Conservation (phyloP, 169 alveolate genomes). For the Plasmodium coatneyi region DNA sequence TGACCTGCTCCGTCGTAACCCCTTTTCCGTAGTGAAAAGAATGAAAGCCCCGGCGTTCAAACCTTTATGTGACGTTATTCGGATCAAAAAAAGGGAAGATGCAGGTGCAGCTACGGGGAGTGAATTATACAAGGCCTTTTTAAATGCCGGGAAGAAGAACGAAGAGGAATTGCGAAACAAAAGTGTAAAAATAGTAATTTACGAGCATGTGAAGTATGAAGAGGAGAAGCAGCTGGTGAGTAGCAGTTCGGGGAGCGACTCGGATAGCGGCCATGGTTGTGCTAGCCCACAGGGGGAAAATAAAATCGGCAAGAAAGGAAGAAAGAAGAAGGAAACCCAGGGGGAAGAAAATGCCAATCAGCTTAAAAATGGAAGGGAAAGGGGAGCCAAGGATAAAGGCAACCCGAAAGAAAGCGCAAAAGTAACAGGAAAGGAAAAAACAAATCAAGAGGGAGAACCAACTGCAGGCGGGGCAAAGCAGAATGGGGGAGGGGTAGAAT, state of each 20-base stretch:
- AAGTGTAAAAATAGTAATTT: slow-evolving; percentile 27
- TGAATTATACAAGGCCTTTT: slow-evolving; percentile 30
- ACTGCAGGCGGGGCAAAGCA: neutral
- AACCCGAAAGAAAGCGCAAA: neutral
- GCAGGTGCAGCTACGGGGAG: neutral
- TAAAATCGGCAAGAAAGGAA: neutral
- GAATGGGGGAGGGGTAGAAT: neutral
- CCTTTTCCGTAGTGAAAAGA: neutral
- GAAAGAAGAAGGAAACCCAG: neutral
- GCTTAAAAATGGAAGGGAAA: neutral
- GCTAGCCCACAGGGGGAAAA: neutral
- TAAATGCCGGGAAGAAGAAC: slow-evolving; percentile 10
- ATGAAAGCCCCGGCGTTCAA: slow-evolving; percentile 43
- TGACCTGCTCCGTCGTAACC: neutral
- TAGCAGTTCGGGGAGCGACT: neutral
- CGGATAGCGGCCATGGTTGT: neutral
- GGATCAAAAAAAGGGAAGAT: slow-evolving; percentile 42
- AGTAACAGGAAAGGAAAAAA: neutral
- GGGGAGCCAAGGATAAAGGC: neutral
- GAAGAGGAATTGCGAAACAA: neutral
- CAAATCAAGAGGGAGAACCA: neutral
- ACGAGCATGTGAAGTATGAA: slow-evolving; percentile 17
- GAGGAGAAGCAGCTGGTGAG: neutral
- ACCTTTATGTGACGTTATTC: slow-evolving; percentile 40
- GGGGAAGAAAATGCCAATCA: neutral